Conservation (phyloP, 805 yeast genomes). For the Metschnikowia rubicola region DNA sequence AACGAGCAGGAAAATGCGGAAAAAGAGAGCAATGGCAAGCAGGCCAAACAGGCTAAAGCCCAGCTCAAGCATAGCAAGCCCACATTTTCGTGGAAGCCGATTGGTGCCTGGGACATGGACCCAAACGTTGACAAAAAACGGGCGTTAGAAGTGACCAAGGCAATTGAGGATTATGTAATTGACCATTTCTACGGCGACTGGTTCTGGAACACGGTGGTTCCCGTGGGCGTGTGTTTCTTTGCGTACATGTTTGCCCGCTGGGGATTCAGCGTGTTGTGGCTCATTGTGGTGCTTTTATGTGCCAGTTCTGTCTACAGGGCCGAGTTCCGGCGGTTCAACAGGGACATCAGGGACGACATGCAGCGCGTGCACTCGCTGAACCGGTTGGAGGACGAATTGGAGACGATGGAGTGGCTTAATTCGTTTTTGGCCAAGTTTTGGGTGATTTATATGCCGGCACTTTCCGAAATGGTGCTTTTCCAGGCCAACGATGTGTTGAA, state of each 20-base stretch:
- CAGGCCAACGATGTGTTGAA: slow-evolving; percentile 65
- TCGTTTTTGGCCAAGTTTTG: slow-evolving; percentile 75
- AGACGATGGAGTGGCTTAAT: slow-evolving; percentile 81
- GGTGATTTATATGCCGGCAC: slow-evolving; percentile 86
- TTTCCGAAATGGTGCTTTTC: slow-evolving; percentile 69
- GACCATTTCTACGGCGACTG: slow-evolving; percentile 72
- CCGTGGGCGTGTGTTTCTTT: slow-evolving; percentile 68
- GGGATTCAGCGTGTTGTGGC: slow-evolving; percentile 63
- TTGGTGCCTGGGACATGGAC: slow-evolving; percentile 36
- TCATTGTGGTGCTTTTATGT: slow-evolving; percentile 55
- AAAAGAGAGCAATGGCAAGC: background rate
- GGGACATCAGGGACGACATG: slow-evolving; percentile 75
- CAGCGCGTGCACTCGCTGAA: slow-evolving; percentile 60
- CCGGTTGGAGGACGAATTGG: slow-evolving; percentile 57
- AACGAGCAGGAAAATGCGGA: background rate
- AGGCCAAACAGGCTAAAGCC: background rate
- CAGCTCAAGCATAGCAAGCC: slow-evolving; percentile 11
- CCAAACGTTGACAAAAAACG: slow-evolving; percentile 23
- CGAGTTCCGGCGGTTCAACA: slow-evolving; percentile 72
- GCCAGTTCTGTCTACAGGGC: slow-evolving; percentile 66
- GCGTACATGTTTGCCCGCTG: slow-evolving; percentile 63
- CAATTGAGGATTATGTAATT: slow-evolving; percentile 54
- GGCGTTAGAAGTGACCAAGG: slow-evolving; percentile 25
- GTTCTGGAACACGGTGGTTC: slow-evolving; percentile 63
- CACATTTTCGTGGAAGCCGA: slow-evolving; percentile 40